phyloP scores from a whole-genome alignment of 768 basidiomycete genomes.

The Boletus sensibilis region DNA sequence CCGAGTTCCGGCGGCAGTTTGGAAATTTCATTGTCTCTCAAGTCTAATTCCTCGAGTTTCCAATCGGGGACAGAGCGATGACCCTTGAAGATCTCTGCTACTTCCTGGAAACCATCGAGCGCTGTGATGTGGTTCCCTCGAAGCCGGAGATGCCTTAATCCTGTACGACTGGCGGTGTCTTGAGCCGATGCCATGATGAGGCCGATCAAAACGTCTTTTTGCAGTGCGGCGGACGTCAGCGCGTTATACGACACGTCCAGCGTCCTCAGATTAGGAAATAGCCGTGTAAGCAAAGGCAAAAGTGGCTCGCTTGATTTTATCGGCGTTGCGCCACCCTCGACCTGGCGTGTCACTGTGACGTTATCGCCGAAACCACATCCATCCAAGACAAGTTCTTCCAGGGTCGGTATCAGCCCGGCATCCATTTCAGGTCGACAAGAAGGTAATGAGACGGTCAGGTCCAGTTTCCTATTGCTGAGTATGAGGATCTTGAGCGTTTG shows the following conservation, averaged over 20 bases:
- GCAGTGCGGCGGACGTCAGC: slow-evolving; percentile 54
- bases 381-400: slow-evolving; percentile 75
- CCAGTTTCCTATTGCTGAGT: slow-evolving; percentile 64
- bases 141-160: slow-evolving; percentile 63
- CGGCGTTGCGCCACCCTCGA: slow-evolving; percentile 34
- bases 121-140: slow-evolving; percentile 66
- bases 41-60: slow-evolving; percentile 79
- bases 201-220: slow-evolving; percentile 44
- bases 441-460: slow-evolving; percentile 62
- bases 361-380: slow-evolving; percentile 67
- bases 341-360: slow-evolving; percentile 46
- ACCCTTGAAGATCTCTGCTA: slow-evolving; percentile 66
- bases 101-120: slow-evolving; percentile 57
- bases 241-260: slow-evolving; percentile 78
- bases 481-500: slow-evolving; percentile 55
- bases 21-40: slow-evolving; percentile 78
- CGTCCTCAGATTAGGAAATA: slow-evolving; percentile 69
- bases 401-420: slow-evolving; percentile 51
- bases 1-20: slow-evolving; percentile 71
- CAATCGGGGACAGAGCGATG: slow-evolving; percentile 61
- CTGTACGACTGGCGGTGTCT: slow-evolving; percentile 38
- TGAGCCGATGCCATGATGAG: slow-evolving; percentile 50
- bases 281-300: slow-evolving; percentile 54
- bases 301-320: slow-evolving; percentile 53
- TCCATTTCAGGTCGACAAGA: slow-evolving; percentile 26